Conservation (phyloP, 148 eudicot species). For the Talinum fruticosum region DNA sequence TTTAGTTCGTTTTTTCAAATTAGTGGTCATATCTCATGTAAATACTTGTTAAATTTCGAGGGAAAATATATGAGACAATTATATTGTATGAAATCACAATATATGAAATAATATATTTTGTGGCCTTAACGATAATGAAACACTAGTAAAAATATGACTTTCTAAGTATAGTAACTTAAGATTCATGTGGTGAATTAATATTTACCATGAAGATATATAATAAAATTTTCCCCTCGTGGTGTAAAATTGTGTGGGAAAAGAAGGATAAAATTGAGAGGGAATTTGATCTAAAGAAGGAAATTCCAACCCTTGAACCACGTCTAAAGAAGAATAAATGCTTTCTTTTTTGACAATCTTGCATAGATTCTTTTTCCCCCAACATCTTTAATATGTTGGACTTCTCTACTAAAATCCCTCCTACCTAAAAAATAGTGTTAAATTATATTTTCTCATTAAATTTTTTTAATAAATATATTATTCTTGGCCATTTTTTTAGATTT, state of each 20-base stretch:
- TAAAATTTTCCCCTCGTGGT: background rate
- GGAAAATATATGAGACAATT: too few species aligned
- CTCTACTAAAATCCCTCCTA: background rate
- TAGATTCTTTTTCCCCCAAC: conserved; percentile 23
- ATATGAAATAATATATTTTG: too few species aligned
- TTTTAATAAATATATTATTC: too few species aligned
- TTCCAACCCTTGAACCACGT: conserved; percentile 11
- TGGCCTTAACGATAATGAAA: background rate
- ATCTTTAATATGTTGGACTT: background rate
- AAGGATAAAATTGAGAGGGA: background rate
- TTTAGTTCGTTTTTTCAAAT: too few species aligned
- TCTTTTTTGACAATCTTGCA: conserved; percentile 27
- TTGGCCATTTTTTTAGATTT: too few species aligned
- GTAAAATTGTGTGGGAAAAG: background rate
- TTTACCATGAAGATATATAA: background rate
- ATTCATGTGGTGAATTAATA: background rate
- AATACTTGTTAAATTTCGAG: too few species aligned
- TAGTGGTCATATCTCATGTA: too few species aligned
- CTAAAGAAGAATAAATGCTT: conserved; percentile 27
- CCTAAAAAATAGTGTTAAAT: too few species aligned
- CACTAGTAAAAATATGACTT: too few species aligned
- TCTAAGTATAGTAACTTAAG: too few species aligned
- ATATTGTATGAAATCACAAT: too few species aligned
- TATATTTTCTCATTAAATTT: background rate
- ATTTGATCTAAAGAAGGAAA: background rate